Evolutionary conservation across 2,329 filamentous ascomycete genomes (phyloP).

Genomic region (Venturia oleaginea): DNA sequence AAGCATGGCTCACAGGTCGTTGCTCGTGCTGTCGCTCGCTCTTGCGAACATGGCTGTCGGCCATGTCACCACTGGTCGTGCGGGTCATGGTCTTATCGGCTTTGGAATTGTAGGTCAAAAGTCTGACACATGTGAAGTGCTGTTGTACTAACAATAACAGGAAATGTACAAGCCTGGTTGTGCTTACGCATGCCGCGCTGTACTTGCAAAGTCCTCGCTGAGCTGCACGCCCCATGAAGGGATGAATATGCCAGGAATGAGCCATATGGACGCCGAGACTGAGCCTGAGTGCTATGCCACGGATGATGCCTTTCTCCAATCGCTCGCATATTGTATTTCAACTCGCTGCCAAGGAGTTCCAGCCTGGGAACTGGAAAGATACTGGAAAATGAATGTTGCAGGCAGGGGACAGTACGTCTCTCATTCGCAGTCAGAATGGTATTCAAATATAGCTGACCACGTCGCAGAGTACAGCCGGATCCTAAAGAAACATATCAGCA

Average conservation of each 20-base stretch:
- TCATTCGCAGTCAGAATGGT: not conserved
- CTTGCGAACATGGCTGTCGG: not conserved
- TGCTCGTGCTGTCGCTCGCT: not conserved
- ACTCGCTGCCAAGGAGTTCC: conserved; percentile 14
- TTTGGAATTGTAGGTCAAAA: conserved; percentile 15
- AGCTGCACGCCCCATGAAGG: conserved; percentile 13
- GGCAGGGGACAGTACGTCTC: not conserved
- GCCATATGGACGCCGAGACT: not conserved
- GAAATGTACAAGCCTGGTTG: conserved; percentile 16
- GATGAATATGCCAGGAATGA: conserved; percentile 1
- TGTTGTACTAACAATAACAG: not conserved
- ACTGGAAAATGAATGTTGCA: conserved; percentile 11
- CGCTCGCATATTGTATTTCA: conserved; percentile 19
- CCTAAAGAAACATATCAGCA: conserved; percentile 12
- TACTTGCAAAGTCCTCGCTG: conserved; percentile 13
- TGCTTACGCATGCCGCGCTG: conserved; percentile 18
- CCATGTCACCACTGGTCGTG: conserved; percentile 10
- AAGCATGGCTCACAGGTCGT: not conserved
- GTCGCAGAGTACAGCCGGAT: conserved; percentile 6
- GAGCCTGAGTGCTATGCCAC: conserved; percentile 19
- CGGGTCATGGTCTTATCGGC: conserved; percentile 19
- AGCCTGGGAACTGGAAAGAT: conserved; percentile 18
- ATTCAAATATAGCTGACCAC: not conserved
- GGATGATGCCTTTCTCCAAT: conserved; percentile 18
- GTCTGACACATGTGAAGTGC: not conserved